These are phyloP conservation scores for Ambrosia hybrid DNA, from an alignment of 140 eudicot genomes.

Conservation along the genomic window DNA sequence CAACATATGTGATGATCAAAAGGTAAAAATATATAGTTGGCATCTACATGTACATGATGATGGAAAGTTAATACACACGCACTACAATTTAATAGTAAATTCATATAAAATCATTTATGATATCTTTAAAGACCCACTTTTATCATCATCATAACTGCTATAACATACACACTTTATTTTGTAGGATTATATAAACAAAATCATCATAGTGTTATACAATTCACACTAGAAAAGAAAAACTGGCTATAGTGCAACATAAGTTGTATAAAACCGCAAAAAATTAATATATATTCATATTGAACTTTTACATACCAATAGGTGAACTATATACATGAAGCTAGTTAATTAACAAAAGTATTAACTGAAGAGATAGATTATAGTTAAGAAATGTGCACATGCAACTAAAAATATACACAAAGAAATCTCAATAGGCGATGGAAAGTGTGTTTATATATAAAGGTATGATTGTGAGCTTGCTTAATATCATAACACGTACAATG, in stretches of 20 bases:
- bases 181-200: not conserved
- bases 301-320: no score
- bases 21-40: constrained; percentile 4
- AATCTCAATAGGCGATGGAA: not conserved
- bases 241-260: no score
- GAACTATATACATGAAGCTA: no score
- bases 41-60: constrained; percentile 19
- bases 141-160: constrained; percentile 13
- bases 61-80: constrained; percentile 17
- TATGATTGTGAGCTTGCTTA: no score
- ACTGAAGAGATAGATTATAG: not conserved
- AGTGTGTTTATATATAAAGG: not conserved
- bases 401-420: not conserved
- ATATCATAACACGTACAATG: no score
- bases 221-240: not conserved
- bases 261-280: no score
- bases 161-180: not conserved
- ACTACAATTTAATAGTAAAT: not conserved
- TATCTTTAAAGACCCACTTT: not conserved
- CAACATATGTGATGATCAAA: constrained; percentile 6
- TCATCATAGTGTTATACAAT: not conserved
- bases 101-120: constrained; percentile 1
- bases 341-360: not conserved
- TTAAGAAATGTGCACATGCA: not conserved
- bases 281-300: no score